phyloP scores from a whole-genome alignment of 2,329 filamentous ascomycete genomes.

The Penicillium sp. region DNA sequence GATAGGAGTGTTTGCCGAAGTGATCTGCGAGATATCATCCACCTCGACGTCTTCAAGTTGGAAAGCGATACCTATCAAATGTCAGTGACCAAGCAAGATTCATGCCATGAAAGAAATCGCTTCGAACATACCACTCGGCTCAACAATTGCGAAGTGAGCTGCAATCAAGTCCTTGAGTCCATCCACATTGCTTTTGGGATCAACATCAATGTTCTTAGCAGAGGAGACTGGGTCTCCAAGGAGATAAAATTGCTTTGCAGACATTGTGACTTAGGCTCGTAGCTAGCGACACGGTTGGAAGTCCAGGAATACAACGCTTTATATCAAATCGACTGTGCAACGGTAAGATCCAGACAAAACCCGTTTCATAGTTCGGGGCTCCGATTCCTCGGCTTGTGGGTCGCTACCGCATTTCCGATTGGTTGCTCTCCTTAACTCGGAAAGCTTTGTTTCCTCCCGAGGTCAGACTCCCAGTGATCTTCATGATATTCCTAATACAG shows the following conservation, averaged over 20 bases:
- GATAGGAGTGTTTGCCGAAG: constrained; percentile 9
- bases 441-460: neutral
- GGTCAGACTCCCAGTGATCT: neutral
- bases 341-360: neutral
- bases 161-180: constrained; percentile 10
- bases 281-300: neutral
- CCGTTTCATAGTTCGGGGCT: constrained; percentile 1
- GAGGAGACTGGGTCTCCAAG: constrained; percentile 17
- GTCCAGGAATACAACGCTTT: neutral
- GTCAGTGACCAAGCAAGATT: neutral
- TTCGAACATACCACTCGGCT: constrained; percentile 4
- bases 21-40: constrained; percentile 19
- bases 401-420: neutral
- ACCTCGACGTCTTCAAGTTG: constrained; percentile 13
- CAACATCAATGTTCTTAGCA: constrained; percentile 7
- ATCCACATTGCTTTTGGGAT: neutral
- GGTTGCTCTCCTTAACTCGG: neutral
- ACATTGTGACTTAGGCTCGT: constrained; percentile 8
- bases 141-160: constrained; percentile 16
- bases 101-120: neutral
- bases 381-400: constrained; percentile 4
- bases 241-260: constrained; percentile 23
- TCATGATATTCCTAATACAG: neutral
- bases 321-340: constrained; percentile 1
- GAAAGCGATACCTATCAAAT: constrained; percentile 23